These are phyloP conservation scores for Nitzschia sp. DNA, from an alignment of 108 stramenopile genomes.

Conservation along the genomic window DNA sequence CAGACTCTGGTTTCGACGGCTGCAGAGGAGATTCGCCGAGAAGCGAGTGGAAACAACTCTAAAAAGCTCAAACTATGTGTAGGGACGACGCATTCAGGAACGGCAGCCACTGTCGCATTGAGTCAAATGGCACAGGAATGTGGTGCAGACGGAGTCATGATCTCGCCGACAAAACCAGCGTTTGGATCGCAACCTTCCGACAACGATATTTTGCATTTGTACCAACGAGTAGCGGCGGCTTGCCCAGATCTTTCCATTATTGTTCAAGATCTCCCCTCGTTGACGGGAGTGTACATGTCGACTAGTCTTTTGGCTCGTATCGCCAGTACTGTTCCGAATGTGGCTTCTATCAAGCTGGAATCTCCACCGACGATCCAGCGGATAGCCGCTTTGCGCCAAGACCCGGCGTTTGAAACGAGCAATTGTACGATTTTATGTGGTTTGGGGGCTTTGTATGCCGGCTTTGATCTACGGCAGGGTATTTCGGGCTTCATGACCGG, in stretches of 20 bases:
- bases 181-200: slow-evolving; percentile 7
- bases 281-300: slow-evolving; percentile 16
- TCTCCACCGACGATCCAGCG: slow-evolving; percentile 7
- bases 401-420: background rate
- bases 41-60: background rate
- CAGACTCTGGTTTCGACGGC: background rate
- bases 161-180: background rate
- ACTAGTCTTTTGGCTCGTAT: slow-evolving; percentile 3
- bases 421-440: background rate
- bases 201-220: background rate
- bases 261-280: slow-evolving; percentile 13
- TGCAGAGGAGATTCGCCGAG: slow-evolving; percentile 1
- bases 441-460: slow-evolving; percentile 13
- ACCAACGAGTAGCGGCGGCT: background rate
- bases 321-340: background rate
- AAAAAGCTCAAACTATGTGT: background rate
- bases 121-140: slow-evolving; percentile 15
- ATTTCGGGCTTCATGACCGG: slow-evolving; percentile 11
- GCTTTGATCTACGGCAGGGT: slow-evolving; percentile 3
- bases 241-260: background rate
- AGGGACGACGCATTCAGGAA: slow-evolving; percentile 10
- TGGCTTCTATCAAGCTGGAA: slow-evolving; percentile 3
- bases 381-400: background rate
- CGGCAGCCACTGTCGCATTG: slow-evolving; percentile 9
- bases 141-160: slow-evolving; percentile 15